Percentiles rank a stretch among this genome's conserved stretches.
These are phyloP conservation scores for Trichocladium antarcticum DNA, from an alignment of 495 filamentous ascomycete species.

Conservation along the genomic window DNA sequence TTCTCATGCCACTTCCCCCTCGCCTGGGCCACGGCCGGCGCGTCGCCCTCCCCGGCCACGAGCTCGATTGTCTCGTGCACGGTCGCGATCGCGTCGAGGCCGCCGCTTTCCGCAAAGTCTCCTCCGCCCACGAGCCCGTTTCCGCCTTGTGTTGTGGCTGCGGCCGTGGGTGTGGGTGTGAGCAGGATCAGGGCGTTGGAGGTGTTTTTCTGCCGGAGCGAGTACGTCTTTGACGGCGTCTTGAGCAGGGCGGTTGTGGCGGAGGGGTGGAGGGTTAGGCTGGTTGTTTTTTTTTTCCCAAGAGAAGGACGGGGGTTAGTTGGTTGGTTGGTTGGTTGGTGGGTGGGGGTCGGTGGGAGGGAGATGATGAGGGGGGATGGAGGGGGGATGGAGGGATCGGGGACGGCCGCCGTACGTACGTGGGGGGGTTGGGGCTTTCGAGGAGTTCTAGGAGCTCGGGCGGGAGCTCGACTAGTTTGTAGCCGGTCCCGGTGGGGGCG, in stretches of 20 bases:
- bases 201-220: conserved; percentile 78
- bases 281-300: too few relatives aligned
- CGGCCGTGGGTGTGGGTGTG: conserved; percentile 29
- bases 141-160: not conserved
- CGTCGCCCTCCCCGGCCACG: conserved; percentile 25
- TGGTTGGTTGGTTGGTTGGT: too few relatives aligned
- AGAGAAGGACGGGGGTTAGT: too few relatives aligned
- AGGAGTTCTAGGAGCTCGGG: conserved; percentile 59
- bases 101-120: conserved; percentile 25
- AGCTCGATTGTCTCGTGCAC: conserved; percentile 66
- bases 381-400: not conserved
- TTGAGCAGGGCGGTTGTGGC: conserved; percentile 61
- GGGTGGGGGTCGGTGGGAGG: not conserved
- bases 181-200: conserved; percentile 77
- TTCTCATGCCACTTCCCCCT: conserved; percentile 83
- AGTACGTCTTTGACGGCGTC: conserved; percentile 58
- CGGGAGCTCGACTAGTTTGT: conserved; percentile 73
- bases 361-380: not conserved
- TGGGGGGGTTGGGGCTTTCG: conserved; percentile 46
- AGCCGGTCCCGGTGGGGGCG: conserved; percentile 46
- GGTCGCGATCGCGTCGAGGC: conserved; percentile 54
- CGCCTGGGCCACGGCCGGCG: conserved; percentile 32
- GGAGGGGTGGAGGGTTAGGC: conserved; percentile 56
- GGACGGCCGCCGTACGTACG: conserved; percentile 47
- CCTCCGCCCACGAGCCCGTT: not conserved